Base-by-base conservation (phyloP, 2,329 filamentous ascomycete genomes). In the Sphaerulina musiva region DNA sequence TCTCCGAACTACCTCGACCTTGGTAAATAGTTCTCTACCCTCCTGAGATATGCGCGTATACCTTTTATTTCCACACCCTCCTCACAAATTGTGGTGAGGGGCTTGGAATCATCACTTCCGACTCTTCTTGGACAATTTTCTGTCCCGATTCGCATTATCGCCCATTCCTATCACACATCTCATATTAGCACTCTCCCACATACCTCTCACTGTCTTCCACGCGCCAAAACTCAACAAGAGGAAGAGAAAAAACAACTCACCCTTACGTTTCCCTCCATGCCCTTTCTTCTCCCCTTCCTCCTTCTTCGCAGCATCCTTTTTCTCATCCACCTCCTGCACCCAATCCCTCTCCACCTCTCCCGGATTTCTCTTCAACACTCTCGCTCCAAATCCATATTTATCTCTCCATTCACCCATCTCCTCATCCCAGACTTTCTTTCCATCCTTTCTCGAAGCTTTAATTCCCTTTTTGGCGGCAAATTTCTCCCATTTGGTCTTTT, bases 391-490 rank as follows among this genome's bases (percentile, higher is more conserved):
- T 0, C 93, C 93, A 89, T 92, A 98, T 73, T 90, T 91, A 59
- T 88, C 86, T 69, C 89, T 87, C 89, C 90, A 97, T 70, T 93
- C 87, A 61, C 88, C 87, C 32, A 77, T 87, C 55, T 79, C 83
- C 73, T 95, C 88, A 72, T 97, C 89, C 71, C 85, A 97, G 53
- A 86, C 83, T 65, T 91, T 75, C 75, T 95, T 86, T 71, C 82
- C 80, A 69, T 93, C 89, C 62, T 86, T 82, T 62, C 82, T 86
- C 81, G 91, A 95, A 73, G 84, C 83, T 76, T 87, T 88, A 75
- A 98, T 97, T 53, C 93, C 93, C 80, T 96, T 95, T 82, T 95
- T 95, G 72, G 84, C 86, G 44, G 93, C 93, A 76, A 98, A 98
- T 67, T 86, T 83, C 77, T 95, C 86, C 93, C 93, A 98, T 72